Evolutionary conservation across 495 filamentous ascomycete genomes (phyloP).

Genomic region (Annulohypoxylon stygium): DNA sequence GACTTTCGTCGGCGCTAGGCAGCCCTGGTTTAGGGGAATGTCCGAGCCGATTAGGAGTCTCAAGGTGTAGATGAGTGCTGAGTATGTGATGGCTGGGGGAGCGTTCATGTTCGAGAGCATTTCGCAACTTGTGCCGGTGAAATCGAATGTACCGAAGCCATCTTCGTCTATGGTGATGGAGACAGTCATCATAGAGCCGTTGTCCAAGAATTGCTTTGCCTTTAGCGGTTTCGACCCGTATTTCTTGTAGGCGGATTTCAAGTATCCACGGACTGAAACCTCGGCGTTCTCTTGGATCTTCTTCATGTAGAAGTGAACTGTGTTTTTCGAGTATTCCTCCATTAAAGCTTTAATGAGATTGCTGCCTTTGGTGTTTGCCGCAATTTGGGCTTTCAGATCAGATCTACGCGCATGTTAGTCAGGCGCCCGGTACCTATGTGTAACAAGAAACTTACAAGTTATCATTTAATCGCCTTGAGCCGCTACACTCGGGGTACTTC

Average conservation of each 20-base stretch:
- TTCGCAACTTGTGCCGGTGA: constrained; percentile 87
- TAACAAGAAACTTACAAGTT: constrained; percentile 74
- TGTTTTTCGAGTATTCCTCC: constrained; percentile 87
- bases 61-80: constrained; percentile 95
- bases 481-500: constrained; percentile 85
- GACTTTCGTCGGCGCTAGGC: constrained; percentile 89
- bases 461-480: constrained; percentile 89
- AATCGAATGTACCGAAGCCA: constrained; percentile 53
- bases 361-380: constrained; percentile 95
- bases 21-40: constrained; percentile 97
- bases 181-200: constrained; percentile 61
- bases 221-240: constrained; percentile 75
- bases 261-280: constrained; percentile 80
- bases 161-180: constrained; percentile 39
- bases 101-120: constrained; percentile 97
- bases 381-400: constrained; percentile 97
- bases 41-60: constrained; percentile 91
- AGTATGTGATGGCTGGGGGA: constrained; percentile 92
- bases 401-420: constrained; percentile 72
- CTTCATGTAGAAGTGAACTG: constrained; percentile 96
- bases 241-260: constrained; percentile 81
- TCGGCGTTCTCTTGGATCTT: constrained; percentile 95
- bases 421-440: too few species aligned
- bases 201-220: constrained; percentile 88
- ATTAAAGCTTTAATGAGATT: constrained; percentile 87